These are phyloP conservation scores for Paraconiothyrium sp. DNA, from an alignment of 2,329 filamentous ascomycete genomes.

Conservation along the genomic window DNA sequence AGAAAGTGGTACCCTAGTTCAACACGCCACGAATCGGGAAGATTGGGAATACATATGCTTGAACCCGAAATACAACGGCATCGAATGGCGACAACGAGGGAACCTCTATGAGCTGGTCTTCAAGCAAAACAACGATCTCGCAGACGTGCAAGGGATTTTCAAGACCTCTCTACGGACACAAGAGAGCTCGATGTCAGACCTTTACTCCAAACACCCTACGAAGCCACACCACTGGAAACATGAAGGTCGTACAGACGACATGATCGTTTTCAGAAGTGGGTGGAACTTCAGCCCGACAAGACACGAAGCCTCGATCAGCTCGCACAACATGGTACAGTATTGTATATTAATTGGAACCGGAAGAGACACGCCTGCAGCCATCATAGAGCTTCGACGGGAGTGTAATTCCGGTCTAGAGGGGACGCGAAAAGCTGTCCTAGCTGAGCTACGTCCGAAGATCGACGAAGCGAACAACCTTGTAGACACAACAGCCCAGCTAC, in stretches of 20 bases:
- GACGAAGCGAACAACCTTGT: conserved; percentile 55
- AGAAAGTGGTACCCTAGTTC: conserved; percentile 29
- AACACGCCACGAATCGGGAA: conserved; percentile 33
- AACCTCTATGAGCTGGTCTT: conserved; percentile 35
- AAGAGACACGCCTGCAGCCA: conserved; percentile 39
- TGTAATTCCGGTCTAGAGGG: conserved; percentile 27
- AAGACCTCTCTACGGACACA: conserved; percentile 26
- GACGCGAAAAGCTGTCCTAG: conserved; percentile 45
- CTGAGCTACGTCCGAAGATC: conserved; percentile 55
- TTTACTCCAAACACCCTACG: conserved; percentile 36
- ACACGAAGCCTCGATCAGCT: conserved; percentile 35
- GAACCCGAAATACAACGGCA: conserved; percentile 30
- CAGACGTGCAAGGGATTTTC: conserved; percentile 32
- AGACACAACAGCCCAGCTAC: conserved; percentile 55
- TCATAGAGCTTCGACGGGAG: conserved; percentile 42
- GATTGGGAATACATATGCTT: conserved; percentile 39
- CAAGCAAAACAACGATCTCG: conserved; percentile 21
- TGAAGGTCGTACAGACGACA: conserved; percentile 33
- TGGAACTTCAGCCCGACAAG: conserved; percentile 34
- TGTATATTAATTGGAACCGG: conserved; percentile 46
- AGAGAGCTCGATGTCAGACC: conserved; percentile 35
- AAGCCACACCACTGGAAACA: conserved; percentile 40
- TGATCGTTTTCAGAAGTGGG: conserved; percentile 32
- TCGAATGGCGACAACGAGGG: conserved; percentile 33
- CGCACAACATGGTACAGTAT: conserved; percentile 41